Evolutionary conservation across 2,329 filamentous ascomycete genomes (phyloP).

Genomic region (Mollisiaceae sp.): DNA sequence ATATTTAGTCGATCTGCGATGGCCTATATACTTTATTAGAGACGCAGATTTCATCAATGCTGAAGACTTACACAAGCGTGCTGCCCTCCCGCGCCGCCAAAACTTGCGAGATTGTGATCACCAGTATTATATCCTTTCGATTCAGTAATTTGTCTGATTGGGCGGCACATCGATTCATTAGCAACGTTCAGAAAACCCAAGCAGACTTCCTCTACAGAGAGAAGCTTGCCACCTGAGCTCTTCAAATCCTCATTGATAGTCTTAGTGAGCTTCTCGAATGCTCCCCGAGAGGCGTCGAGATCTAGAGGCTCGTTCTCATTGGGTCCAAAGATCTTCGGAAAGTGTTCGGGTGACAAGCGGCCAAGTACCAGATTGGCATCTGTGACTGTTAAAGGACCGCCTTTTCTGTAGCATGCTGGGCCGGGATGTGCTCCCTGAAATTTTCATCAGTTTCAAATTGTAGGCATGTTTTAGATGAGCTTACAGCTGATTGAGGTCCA

Average conservation of each 20-base stretch:
- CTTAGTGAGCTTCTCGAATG: conserved; percentile 76
- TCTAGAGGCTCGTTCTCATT: conserved; percentile 84
- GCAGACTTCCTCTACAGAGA: conserved; percentile 64
- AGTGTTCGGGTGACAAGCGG: conserved; percentile 83
- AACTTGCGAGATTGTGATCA: conserved; percentile 84
- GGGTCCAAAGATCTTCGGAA: conserved; percentile 91
- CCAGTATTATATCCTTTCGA: conserved; percentile 89
- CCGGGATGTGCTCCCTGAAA: conserved; percentile 79
- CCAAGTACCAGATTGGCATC: conserved; percentile 89
- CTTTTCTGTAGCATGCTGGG: conserved; percentile 88
- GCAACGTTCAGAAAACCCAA: conserved; percentile 83
- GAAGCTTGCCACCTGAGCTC: conserved; percentile 53
- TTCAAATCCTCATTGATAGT: conserved; percentile 76
- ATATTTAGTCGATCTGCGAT: conserved; percentile 85
- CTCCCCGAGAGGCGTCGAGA: conserved; percentile 70
- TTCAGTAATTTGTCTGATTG: conserved; percentile 87
- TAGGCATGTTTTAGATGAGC: conserved; percentile 56
- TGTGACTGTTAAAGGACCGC: conserved; percentile 85
- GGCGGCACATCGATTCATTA: conserved; percentile 88
- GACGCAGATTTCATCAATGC: not conserved
- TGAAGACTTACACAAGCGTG: conserved; percentile 65
- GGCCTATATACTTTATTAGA: conserved; percentile 41
- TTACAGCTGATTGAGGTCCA: conserved; percentile 58
- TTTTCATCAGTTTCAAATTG: not conserved
- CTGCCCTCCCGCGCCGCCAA: conserved; percentile 89